phyloP scores from a whole-genome alignment of 2,329 filamentous ascomycete species.

The Microsporum canis region DNA sequence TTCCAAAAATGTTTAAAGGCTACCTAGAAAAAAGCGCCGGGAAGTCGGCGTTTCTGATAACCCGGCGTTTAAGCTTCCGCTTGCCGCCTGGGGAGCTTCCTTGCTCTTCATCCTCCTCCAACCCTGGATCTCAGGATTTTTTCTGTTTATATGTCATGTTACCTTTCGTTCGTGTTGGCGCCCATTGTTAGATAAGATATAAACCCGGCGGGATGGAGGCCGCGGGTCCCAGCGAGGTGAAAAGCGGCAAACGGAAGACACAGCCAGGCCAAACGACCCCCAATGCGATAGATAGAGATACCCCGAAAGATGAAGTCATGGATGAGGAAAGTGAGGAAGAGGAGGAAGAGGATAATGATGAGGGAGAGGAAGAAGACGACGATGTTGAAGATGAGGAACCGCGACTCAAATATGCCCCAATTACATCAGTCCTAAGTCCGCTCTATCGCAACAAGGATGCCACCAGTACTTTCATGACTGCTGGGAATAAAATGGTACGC shows the following conservation, averaged over 20 bases:
- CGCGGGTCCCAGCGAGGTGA: slow-evolving; percentile 22
- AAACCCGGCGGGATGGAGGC: slow-evolving; percentile 27
- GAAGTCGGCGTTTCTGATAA: neutral
- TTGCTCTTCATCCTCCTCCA: neutral
- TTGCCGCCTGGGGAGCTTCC: neutral
- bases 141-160: neutral
- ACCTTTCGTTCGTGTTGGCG: neutral
- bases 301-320: neutral
- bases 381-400: slow-evolving; percentile 91
- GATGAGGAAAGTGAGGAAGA: slow-evolving; percentile 14
- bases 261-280: slow-evolving; percentile 10
- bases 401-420: slow-evolving; percentile 77
- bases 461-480: slow-evolving; percentile 79
- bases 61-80: neutral
- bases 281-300: slow-evolving; percentile 7
- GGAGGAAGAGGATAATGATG: slow-evolving; percentile 23
- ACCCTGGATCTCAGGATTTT: neutral
- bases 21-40: neutral
- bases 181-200: neutral
- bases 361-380: slow-evolving; percentile 50
- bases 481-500: slow-evolving; percentile 89
- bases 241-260: slow-evolving; percentile 15
- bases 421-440: slow-evolving; percentile 66
- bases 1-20: no score
- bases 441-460: slow-evolving; percentile 93